Conservation (phyloP, 306 rosid species). For the Lathyrus sativus region DNA sequence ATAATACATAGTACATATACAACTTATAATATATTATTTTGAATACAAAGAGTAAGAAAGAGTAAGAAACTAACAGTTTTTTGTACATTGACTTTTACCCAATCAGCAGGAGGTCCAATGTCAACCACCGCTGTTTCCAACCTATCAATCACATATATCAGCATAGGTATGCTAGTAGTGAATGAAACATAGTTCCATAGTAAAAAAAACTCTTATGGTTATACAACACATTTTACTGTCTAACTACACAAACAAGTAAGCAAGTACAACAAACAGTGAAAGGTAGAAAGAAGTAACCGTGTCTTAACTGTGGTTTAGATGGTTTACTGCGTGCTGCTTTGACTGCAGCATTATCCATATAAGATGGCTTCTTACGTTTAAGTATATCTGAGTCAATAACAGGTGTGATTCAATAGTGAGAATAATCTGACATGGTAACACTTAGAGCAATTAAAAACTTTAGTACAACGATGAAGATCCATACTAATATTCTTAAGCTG, state of each 20-base stretch:
- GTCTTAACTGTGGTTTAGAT: slow-evolving; percentile 87
- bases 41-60: slow-evolving; percentile 24
- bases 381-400: slow-evolving; percentile 61
- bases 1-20: slow-evolving; percentile 10
- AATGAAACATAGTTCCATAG: slow-evolving; percentile 24
- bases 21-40: slow-evolving; percentile 19
- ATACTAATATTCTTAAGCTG: slow-evolving; percentile 90
- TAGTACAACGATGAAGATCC: slow-evolving; percentile 36
- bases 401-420: slow-evolving; percentile 32
- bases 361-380: slow-evolving; percentile 84
- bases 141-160: slow-evolving; percentile 51
- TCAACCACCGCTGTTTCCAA: slow-evolving; percentile 81
- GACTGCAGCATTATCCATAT: slow-evolving; percentile 62
- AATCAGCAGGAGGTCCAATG: slow-evolving; percentile 93
- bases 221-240: slow-evolving; percentile 27
- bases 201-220: slow-evolving; percentile 15
- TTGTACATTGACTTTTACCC: slow-evolving; percentile 97
- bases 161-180: slow-evolving; percentile 40
- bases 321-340: slow-evolving; percentile 78
- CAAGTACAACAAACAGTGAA: slow-evolving; percentile 17
- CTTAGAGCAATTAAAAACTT: slow-evolving; percentile 8
- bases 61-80: slow-evolving; percentile 71
- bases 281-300: slow-evolving; percentile 28
- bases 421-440: slow-evolving; percentile 26
- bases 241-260: slow-evolving; percentile 34